Conservation (phyloP, 2,329 filamentous ascomycete genomes). For the Fonsecaea erecta region DNA sequence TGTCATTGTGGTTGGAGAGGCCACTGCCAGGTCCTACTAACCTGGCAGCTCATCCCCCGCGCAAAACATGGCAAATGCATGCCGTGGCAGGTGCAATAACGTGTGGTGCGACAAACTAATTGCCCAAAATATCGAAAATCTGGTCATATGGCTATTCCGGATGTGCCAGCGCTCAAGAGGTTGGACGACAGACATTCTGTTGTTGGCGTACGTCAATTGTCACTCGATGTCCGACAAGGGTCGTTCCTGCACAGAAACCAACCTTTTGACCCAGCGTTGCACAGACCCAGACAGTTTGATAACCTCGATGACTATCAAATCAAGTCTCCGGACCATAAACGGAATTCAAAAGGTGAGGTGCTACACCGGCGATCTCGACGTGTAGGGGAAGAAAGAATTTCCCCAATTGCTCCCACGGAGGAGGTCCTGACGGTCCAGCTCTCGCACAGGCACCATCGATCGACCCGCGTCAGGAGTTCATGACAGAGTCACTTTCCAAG, state of each 20-base stretch:
- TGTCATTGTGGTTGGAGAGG: neutral
- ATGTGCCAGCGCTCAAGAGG: neutral
- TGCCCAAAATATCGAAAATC: neutral
- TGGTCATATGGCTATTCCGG: neutral
- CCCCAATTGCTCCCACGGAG: neutral
- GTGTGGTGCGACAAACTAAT: neutral
- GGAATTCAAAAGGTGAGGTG: too few relatives aligned
- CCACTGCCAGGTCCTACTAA: neutral
- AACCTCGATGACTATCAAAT: slow-evolving; percentile 4
- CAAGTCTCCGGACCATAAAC: neutral
- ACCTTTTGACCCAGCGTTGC: neutral
- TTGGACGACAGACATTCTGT: neutral
- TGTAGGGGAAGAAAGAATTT: slow-evolving; percentile 1
- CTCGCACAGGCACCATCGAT: neutral
- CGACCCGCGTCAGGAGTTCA: neutral
- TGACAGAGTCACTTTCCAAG: neutral
- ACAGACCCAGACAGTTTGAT: slow-evolving; percentile 9
- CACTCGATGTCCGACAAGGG: neutral
- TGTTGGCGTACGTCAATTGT: neutral
- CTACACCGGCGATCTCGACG: too few relatives aligned
- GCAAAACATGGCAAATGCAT: neutral
- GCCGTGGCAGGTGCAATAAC: neutral
- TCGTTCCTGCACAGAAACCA: neutral
- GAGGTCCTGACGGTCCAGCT: neutral
- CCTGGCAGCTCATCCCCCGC: neutral